These are phyloP conservation scores for Phragmites australis DNA, from an alignment of 176 grass and related monocot genomes.

Conservation along the genomic window DNA sequence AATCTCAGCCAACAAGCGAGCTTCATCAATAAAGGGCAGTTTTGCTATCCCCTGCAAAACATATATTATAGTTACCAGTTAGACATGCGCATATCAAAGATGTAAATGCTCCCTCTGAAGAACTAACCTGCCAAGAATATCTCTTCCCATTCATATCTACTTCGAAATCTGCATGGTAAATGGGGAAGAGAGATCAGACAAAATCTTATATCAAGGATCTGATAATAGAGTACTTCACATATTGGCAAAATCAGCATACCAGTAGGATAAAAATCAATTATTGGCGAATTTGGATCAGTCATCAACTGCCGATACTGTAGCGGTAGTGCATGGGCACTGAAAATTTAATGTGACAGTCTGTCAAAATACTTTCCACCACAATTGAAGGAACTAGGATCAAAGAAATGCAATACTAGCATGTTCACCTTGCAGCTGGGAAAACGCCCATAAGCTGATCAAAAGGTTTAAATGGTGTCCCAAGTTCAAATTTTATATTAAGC, in stretches of 20 bases:
- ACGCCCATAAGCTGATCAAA: constrained; percentile 99
- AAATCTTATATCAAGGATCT: constrained; percentile 1
- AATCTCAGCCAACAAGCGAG: constrained; percentile 81
- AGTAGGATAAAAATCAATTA: constrained; percentile 94
- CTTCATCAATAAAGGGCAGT: constrained; percentile 95
- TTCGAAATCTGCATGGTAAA: constrained; percentile 77
- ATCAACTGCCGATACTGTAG: constrained; percentile 77
- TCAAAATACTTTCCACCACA: constrained; percentile 17
- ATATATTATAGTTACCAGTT: constrained; percentile 33
- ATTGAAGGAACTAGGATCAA: constrained; percentile 20
- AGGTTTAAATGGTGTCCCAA: constrained; percentile 91
- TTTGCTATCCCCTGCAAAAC: constrained; percentile 84
- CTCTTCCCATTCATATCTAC: constrained; percentile 99
- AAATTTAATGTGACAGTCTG: constrained; percentile 37
- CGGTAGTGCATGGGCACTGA: constrained; percentile 90
- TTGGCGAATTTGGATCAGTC: constrained; percentile 75
- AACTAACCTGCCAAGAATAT: constrained; percentile 91
- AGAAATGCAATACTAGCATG: not conserved
- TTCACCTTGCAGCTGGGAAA: constrained; percentile 97
- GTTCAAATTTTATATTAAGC: constrained; percentile 69
- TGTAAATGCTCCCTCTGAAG: constrained; percentile 19
- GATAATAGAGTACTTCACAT: not conserved
- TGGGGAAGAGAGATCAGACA: constrained; percentile 7
- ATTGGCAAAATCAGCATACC: constrained; percentile 54
- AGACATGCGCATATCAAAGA: constrained; percentile 29